Percentiles rank a stretch among this genome's conserved stretches.
Evolutionary conservation across 2,329 filamentous ascomycete species (phyloP).

Genomic region (Myrmaecium sp.): DNA sequence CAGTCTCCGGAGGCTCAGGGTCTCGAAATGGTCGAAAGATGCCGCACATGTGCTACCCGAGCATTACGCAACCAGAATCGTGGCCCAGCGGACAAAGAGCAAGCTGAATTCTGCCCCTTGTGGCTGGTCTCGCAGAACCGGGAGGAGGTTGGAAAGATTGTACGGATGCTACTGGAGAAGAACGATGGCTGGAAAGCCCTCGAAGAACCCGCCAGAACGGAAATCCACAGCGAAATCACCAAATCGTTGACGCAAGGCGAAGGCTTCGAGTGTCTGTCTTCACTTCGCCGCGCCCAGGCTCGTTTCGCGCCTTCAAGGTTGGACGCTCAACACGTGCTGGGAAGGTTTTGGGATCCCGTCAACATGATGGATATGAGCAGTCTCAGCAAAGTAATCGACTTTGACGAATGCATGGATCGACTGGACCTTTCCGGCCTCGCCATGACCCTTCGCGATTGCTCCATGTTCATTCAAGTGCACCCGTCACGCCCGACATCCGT

Average conservation of each 20-base stretch:
- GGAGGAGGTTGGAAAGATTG: conserved; percentile 5
- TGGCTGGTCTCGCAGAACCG: conserved; percentile 17
- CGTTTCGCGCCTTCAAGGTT: too few relatives aligned
- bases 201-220: too few relatives aligned
- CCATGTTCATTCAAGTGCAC: conserved; percentile 22
- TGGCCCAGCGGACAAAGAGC: conserved; percentile 8
- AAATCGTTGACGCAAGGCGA: too few relatives aligned
- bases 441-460: conserved; percentile 32
- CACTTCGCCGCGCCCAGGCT: too few relatives aligned
- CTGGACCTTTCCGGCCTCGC: conserved; percentile 19
- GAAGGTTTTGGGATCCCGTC: too few relatives aligned
- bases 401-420: conserved; percentile 7
- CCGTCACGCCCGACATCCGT: conserved; percentile 10
- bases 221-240: too few relatives aligned
- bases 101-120: conserved; percentile 21
- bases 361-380: too few relatives aligned
- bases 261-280: too few relatives aligned
- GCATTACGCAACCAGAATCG: conserved; percentile 14
- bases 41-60: conserved; percentile 29
- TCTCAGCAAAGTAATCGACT: too few relatives aligned
- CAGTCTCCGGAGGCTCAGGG: conserved; percentile 29
- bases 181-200: conserved; percentile 5
- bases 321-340: too few relatives aligned
- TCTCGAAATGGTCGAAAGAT: conserved; percentile 22
- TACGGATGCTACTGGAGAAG: conserved; percentile 4